Percentiles rank a stretch among this genome's conserved stretches.
Conservation (phyloP, 345 rosid genomes). For the Erysimum cheiranthoides region DNA sequence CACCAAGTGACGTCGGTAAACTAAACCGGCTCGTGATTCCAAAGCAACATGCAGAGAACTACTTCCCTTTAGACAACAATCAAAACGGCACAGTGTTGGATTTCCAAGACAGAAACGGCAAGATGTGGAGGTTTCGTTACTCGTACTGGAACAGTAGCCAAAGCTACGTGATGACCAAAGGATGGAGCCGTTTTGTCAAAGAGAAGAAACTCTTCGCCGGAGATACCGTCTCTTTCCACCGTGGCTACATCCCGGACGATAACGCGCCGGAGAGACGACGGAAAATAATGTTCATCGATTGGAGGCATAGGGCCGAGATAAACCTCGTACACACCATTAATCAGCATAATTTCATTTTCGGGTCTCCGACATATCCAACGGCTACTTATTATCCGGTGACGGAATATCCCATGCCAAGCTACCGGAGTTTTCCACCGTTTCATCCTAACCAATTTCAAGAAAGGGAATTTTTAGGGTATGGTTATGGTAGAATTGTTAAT, state of each 20-base stretch:
- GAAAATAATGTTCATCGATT: slow-evolving; percentile 65
- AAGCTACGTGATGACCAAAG: slow-evolving; percentile 96
- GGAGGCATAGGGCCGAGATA: slow-evolving; percentile 66
- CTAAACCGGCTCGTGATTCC: slow-evolving; percentile 83
- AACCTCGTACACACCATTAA: slow-evolving; percentile 37
- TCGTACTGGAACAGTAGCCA: slow-evolving; percentile 96
- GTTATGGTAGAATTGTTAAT: slow-evolving; percentile 28
- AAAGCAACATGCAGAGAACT: slow-evolving; percentile 81
- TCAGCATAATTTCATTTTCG: slow-evolving; percentile 24
- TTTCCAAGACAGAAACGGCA: slow-evolving; percentile 78
- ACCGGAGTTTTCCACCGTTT: slow-evolving; percentile 34
- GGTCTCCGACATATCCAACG: slow-evolving; percentile 35
- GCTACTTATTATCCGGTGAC: slow-evolving; percentile 33
- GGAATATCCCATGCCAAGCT: slow-evolving; percentile 27
- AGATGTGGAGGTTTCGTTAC: slow-evolving; percentile 82
- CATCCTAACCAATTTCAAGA: slow-evolving; percentile 28
- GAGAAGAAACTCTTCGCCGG: slow-evolving; percentile 84
- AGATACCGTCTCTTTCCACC: slow-evolving; percentile 78
- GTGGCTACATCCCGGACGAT: slow-evolving; percentile 63
- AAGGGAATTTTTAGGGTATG: slow-evolving; percentile 44
- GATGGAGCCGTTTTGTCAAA: slow-evolving; percentile 93
- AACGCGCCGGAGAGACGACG: slow-evolving; percentile 54
- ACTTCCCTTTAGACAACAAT: slow-evolving; percentile 58
- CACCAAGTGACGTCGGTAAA: slow-evolving; percentile 85
- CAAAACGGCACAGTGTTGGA: slow-evolving; percentile 75